A percentile compares a stretch with the other conserved stretches of the same genome.
Conservation (phyloP, 2,329 filamentous ascomycete genomes). For the Fusarium sp. region DNA sequence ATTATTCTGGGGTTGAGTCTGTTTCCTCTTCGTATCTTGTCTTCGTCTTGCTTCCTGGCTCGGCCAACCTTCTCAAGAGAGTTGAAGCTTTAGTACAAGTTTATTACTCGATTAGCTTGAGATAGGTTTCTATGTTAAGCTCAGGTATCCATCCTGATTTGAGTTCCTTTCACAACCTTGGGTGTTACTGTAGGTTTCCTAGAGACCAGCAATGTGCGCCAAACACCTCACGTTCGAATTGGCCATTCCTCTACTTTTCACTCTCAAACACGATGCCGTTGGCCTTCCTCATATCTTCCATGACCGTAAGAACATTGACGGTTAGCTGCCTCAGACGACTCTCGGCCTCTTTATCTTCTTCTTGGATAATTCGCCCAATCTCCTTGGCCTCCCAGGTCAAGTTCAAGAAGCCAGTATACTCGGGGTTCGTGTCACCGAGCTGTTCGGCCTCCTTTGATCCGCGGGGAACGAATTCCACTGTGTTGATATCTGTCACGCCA, state of each 20-base stretch:
- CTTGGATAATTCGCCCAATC: slow-evolving; percentile 25
- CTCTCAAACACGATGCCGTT: slow-evolving; percentile 23
- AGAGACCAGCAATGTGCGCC: not conserved
- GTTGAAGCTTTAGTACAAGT: not conserved
- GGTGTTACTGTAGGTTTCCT: no score
- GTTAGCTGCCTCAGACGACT: slow-evolving; percentile 21
- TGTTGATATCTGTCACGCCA: slow-evolving; percentile 30
- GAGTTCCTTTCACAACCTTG: not conserved
- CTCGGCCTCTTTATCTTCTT: slow-evolving; percentile 18
- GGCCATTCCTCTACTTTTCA: slow-evolving; percentile 7
- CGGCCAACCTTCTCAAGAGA: not conserved
- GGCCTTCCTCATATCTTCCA: slow-evolving; percentile 30
- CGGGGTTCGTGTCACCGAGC: slow-evolving; percentile 17
- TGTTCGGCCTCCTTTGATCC: slow-evolving; percentile 24
- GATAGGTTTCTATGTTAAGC: not conserved
- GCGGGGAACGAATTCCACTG: slow-evolving; percentile 19
- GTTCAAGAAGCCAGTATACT: slow-evolving; percentile 28
- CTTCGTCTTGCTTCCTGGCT: not conserved
- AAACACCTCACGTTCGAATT: not conserved
- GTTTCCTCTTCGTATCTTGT: not conserved
- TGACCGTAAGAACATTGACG: slow-evolving; percentile 11
- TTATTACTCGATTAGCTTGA: not conserved
- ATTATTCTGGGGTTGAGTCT: not conserved
- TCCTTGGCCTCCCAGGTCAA: slow-evolving; percentile 35
- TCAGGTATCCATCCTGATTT: not conserved